Base-by-base conservation (phyloP, 805 yeast genomes). In the Saccharomyces paradoxus region DNA sequence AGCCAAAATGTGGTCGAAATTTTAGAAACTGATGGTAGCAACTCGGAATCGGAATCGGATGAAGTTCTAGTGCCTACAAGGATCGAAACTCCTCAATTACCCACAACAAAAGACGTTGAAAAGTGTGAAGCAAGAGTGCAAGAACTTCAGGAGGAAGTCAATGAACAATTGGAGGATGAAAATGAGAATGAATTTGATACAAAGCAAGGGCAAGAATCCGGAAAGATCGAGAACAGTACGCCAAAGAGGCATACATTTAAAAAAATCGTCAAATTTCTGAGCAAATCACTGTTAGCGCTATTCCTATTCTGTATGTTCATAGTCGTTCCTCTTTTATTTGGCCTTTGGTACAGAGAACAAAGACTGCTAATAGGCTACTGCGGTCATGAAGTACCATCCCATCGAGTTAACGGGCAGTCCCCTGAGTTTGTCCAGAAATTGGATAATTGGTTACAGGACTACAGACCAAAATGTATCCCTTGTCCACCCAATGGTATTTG, bases 401-500 rank as follows among this genome's bases (percentile, higher is more conserved):
- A 52, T 27, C 41, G 41, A 27, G 37, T 57, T 3, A 12, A 12
- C 8, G 51, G 52, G 58, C 74, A 57, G 69, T 71, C 50, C 76
- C 77, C 21, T 74, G 79, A 5, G 69, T 79, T 52, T 65, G 17
- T 37, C 17, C 44, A 21, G 64, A 26, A 64, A 60, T 17, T 77
- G 9, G 87, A 86, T 46, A 61, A 68, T 0, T 70, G 73, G 54
- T 67, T 86, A 54, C 80, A 78, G 50, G 55, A 77, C 50, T 67
- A 78, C 51, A 77, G 77, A 50, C 95, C 96, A 2, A 48, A 60
- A 0, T 92, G 99, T 71, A 71, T 79, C 3, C 80, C 80, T 27
- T 92, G 98, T 66, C 97, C 98, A 1, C 79, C 76, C 3, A 84
- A 91, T 70, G 94, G 91, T 0, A 74, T 80, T 41, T 92, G 98